phyloP scores from a whole-genome alignment of 2,329 filamentous ascomycete species.

The Teratosphaeria viscida region DNA sequence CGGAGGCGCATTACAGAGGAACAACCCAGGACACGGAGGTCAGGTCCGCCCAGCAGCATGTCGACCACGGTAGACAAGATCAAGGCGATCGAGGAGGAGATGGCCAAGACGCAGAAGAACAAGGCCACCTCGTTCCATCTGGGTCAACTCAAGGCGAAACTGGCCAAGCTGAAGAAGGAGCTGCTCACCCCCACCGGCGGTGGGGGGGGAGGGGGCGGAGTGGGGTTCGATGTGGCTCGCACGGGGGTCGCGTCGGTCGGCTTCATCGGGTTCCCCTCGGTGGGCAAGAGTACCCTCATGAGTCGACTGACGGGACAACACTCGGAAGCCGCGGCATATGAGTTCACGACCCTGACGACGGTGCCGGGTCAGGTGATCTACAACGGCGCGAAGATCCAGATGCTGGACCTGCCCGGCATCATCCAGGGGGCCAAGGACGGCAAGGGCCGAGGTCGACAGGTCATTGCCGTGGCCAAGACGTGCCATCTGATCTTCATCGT shows the following conservation, averaged over 20 bases:
- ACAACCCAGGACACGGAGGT: background rate
- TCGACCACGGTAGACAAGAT: slow-evolving; percentile 98
- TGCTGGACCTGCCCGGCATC: slow-evolving; percentile 96
- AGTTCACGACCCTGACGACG: slow-evolving; percentile 96
- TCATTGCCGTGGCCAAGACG: slow-evolving; percentile 97
- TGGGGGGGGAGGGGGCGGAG: slow-evolving; percentile 75
- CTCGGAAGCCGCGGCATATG: slow-evolving; percentile 92
- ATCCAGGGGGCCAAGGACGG: slow-evolving; percentile 98
- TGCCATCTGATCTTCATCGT: slow-evolving; percentile 99
- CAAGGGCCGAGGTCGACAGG: slow-evolving; percentile 91
- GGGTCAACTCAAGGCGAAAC: slow-evolving; percentile 90
- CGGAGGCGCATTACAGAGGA: background rate
- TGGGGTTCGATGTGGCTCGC: slow-evolving; percentile 93
- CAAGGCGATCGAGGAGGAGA: slow-evolving; percentile 95
- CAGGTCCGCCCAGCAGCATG: slow-evolving; percentile 48
- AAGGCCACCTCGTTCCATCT: slow-evolving; percentile 43
- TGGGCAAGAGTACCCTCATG: slow-evolving; percentile 98
- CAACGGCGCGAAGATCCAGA: slow-evolving; percentile 95
- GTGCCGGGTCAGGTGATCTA: slow-evolving; percentile 93
- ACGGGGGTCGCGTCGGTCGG: slow-evolving; percentile 96
- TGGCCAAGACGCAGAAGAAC: slow-evolving; percentile 96
- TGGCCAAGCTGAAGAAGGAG: slow-evolving; percentile 95
- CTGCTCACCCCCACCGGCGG: slow-evolving; percentile 72
- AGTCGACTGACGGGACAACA: slow-evolving; percentile 88
- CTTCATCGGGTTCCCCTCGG: slow-evolving; percentile 96